Conservation (phyloP, 2,329 filamentous ascomycete genomes). For the Ceratocystis diversiconidia region DNA sequence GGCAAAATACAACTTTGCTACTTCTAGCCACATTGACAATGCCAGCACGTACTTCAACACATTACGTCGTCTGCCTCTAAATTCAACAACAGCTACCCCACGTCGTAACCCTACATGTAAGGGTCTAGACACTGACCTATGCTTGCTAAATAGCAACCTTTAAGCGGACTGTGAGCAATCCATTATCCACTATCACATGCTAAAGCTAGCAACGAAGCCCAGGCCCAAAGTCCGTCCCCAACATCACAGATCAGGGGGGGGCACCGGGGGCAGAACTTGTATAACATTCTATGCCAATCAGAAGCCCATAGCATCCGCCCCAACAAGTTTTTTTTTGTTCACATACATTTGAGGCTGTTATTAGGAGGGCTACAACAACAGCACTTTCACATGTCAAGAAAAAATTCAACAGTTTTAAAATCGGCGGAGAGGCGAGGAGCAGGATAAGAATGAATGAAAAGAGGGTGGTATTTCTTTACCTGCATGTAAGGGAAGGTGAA, state of each 20-base stretch:
- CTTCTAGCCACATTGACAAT: background rate
- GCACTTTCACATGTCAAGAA: constrained; percentile 9
- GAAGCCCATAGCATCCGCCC: background rate
- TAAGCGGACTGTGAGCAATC: background rate
- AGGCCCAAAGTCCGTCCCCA: background rate
- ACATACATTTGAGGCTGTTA: background rate
- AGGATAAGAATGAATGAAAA: background rate
- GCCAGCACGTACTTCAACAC: no score
- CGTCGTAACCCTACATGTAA: background rate
- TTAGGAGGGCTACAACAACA: background rate
- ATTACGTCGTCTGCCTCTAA: no score
- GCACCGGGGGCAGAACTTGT: background rate
- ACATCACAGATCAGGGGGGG: constrained; percentile 1
- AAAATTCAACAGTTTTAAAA: background rate
- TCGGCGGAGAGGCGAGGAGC: background rate
- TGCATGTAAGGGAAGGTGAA: no score
- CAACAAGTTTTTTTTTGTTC: background rate
- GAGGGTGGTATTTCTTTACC: no score
- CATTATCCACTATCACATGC: constrained; percentile 1
- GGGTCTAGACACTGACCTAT: background rate
- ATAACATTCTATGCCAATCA: background rate
- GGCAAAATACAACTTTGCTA: no score
- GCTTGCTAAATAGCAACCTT: background rate
- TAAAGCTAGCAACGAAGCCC: background rate
- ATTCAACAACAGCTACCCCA: no score